Percentiles rank a stretch among this genome's conserved stretches.
phyloP scores from a whole-genome alignment of 805 yeast species.

The Ogataea methanolica region DNA sequence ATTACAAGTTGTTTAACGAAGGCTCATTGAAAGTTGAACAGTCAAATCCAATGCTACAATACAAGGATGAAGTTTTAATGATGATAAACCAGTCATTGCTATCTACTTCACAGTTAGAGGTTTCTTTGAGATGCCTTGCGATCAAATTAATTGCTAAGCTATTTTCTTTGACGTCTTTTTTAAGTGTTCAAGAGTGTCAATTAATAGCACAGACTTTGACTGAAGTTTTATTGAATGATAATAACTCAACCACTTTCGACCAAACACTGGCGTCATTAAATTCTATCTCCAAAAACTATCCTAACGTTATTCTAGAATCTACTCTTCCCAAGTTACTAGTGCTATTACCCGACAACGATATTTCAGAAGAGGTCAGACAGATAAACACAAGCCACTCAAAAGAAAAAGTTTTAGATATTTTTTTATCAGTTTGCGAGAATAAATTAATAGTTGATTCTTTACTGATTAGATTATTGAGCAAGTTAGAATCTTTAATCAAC shows the following conservation, averaged over 20 bases:
- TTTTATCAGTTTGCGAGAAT: slow-evolving; percentile 36
- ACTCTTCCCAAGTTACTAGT: slow-evolving; percentile 49
- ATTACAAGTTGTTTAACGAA: slow-evolving; percentile 38
- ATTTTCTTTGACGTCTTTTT: slow-evolving; percentile 43
- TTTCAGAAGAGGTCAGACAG: slow-evolving; percentile 1
- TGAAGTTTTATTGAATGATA: slow-evolving; percentile 52
- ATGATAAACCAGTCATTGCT: slow-evolving; percentile 66
- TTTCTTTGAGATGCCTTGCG: slow-evolving; percentile 62
- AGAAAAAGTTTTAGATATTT: slow-evolving; percentile 31
- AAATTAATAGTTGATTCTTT: slow-evolving; percentile 41
- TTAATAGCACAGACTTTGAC: slow-evolving; percentile 61
- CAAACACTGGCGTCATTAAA: slow-evolving; percentile 55
- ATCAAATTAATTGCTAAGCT: slow-evolving; percentile 60
- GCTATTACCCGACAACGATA: slow-evolving; percentile 40
- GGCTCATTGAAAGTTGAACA: slow-evolving; percentile 4
- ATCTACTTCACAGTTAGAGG: slow-evolving; percentile 63
- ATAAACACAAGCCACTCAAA: slow-evolving; percentile 13
- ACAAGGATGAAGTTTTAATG: slow-evolving; percentile 65
- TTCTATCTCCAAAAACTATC: slow-evolving; percentile 35
- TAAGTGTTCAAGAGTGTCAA: slow-evolving; percentile 51
- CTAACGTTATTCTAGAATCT: slow-evolving; percentile 42
- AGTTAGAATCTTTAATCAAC: slow-evolving; percentile 21
- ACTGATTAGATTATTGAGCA: slow-evolving; percentile 40
- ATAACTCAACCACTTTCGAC: slow-evolving; percentile 45
- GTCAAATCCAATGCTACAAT: slow-evolving; percentile 36